These are phyloP conservation scores for Scheffersomyces insectosa DNA, from an alignment of 1,139 yeast species.

Conservation along the genomic window DNA sequence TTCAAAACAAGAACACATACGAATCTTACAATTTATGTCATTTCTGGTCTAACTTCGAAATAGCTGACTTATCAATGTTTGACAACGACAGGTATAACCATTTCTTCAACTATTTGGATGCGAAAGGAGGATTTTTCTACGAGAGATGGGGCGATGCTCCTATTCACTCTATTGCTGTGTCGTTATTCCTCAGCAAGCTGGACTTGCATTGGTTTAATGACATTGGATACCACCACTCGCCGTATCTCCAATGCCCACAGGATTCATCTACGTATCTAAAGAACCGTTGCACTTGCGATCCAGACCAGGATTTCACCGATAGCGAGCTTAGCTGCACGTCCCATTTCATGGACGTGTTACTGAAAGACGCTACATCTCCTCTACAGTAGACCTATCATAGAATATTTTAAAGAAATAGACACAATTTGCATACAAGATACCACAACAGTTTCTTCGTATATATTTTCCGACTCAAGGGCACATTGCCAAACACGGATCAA, in stretches of 20 bases:
- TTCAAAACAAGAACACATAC: slow-evolving; percentile 19
- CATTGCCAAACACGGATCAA: no score
- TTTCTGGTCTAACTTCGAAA: slow-evolving; percentile 43
- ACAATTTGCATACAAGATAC: no score
- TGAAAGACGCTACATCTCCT: no score
- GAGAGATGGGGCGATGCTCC: slow-evolving; percentile 50
- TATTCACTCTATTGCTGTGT: slow-evolving; percentile 32
- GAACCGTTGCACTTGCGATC: slow-evolving; percentile 34
- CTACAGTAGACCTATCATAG: no score
- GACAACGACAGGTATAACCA: slow-evolving; percentile 20
- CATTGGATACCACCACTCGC: slow-evolving; percentile 37
- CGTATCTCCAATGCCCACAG: slow-evolving; percentile 37
- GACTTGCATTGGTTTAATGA: slow-evolving; percentile 35
- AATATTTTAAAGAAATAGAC: no score
- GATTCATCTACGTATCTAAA: slow-evolving; percentile 13
- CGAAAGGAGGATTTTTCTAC: slow-evolving; percentile 36
- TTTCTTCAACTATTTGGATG: slow-evolving; percentile 29
- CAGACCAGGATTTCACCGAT: slow-evolving; percentile 29
- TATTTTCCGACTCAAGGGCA: no score
- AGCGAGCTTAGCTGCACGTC: slow-evolving; percentile 32
- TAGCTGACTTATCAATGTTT: slow-evolving; percentile 31
- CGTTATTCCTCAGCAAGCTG: slow-evolving; percentile 20
- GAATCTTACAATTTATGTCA: slow-evolving; percentile 38
- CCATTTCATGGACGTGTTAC: slow-evolving; percentile 20
- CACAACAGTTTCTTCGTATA: no score